Percentiles rank a stretch among this genome's conserved stretches.
phyloP scores from a whole-genome alignment of 2,329 filamentous ascomycete genomes.

The Stagonosporopsis chrysanthemi region DNA sequence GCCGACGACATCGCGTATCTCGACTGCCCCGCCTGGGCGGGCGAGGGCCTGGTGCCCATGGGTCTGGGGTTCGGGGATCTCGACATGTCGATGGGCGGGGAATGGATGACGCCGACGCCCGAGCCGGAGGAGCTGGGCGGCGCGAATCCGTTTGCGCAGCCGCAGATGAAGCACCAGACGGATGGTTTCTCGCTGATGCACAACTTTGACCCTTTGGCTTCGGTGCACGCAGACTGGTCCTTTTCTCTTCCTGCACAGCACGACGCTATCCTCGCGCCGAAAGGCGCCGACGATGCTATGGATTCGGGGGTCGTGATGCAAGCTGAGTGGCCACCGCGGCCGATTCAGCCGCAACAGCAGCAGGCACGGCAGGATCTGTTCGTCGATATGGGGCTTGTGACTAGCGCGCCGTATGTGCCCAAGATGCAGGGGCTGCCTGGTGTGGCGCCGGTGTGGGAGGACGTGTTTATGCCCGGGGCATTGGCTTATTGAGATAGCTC shows the following conservation, averaged over 20 bases:
- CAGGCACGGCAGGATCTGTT: conserved; percentile 21
- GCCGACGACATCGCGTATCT: conserved; percentile 33
- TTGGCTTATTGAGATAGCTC: background rate
- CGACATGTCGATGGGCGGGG: conserved; percentile 28
- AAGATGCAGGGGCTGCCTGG: conserved; percentile 42
- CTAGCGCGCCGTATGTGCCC: conserved; percentile 48
- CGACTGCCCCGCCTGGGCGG: conserved; percentile 33
- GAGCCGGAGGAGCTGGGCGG: conserved; percentile 24
- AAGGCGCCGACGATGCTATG: background rate
- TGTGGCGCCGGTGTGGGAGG: conserved; percentile 48
- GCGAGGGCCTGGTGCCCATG: conserved; percentile 28
- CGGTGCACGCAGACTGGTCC: background rate
- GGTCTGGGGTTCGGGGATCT: conserved; percentile 33
- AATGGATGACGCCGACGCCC: conserved; percentile 19
- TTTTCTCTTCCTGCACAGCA: background rate
- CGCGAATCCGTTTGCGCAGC: conserved; percentile 18
- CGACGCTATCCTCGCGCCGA: background rate
- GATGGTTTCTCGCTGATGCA: background rate
- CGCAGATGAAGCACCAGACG: background rate
- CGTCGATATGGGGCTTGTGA: conserved; percentile 44
- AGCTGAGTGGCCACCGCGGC: conserved; percentile 53
- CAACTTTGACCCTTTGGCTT: background rate
- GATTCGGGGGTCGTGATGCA: conserved; percentile 45
- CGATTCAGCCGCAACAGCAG: background rate
- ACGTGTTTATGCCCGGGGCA: conserved; percentile 38